Evolutionary conservation across 495 filamentous ascomycete species (phyloP).

Genomic region (Pyrenula massariospora): DNA sequence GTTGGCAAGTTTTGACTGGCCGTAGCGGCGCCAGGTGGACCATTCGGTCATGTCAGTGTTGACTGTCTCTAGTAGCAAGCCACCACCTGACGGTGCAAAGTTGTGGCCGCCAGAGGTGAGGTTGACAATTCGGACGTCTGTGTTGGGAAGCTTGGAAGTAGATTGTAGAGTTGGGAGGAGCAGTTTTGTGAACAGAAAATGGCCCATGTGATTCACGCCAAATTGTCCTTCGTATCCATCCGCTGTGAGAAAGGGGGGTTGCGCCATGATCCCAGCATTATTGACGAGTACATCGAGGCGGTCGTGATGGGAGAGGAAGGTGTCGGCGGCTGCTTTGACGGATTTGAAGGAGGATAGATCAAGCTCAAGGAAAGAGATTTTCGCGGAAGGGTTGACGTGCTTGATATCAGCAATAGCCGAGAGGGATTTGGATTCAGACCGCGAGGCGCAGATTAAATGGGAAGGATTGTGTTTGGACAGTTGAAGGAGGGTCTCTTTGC

Average conservation of each 20-base stretch:
- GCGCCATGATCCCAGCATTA: conserved; percentile 60
- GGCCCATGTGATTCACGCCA: conserved; percentile 61
- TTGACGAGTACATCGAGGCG: conserved; percentile 55
- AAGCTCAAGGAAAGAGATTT: conserved; percentile 36
- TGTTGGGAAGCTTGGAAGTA: conserved; percentile 26
- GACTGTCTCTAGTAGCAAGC: conserved; percentile 47
- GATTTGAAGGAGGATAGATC: conserved; percentile 42
- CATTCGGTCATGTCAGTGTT: conserved; percentile 20
- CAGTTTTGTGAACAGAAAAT: conserved; percentile 51
- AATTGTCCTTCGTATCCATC: conserved; percentile 65
- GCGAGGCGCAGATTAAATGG: conserved; percentile 53
- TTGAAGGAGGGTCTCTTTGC: conserved; percentile 49
- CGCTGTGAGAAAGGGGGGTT: conserved; percentile 29
- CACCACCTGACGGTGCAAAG: conserved; percentile 40
- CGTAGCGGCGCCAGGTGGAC: conserved; percentile 41
- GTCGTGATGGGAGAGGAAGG: conserved; percentile 30
- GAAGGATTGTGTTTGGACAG: conserved; percentile 48
- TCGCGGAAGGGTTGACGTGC: conserved; percentile 16
- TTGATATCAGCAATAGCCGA: conserved; percentile 39
- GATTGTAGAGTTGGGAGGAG: conserved; percentile 46
- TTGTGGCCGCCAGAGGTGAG: conserved; percentile 28
- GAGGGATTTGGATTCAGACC: conserved; percentile 38
- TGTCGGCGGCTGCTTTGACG: conserved; percentile 32
- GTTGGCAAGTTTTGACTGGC: conserved; percentile 58
- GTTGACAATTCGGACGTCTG: conserved; percentile 35